Evolutionary conservation across 2,329 filamentous ascomycete genomes (phyloP).

Genomic region (Colletotrichum eleusines): DNA sequence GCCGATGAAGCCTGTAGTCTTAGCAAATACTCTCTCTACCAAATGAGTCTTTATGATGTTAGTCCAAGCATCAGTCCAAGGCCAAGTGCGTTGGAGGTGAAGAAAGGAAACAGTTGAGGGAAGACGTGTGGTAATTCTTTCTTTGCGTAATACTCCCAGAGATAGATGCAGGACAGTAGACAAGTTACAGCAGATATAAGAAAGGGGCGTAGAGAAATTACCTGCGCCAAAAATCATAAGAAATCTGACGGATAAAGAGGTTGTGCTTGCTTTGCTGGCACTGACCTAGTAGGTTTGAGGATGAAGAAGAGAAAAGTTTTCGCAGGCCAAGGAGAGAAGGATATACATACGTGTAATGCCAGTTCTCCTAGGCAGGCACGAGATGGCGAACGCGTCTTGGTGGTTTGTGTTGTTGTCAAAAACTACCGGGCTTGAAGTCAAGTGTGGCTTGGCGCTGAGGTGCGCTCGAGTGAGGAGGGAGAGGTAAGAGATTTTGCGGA

Average conservation of each 20-base stretch:
- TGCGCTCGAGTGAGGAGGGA: background rate
- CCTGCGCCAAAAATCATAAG: background rate
- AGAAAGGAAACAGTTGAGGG: background rate
- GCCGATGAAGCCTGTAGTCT: background rate
- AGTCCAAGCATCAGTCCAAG: background rate
- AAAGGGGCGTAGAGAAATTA: background rate
- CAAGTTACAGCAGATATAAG: background rate
- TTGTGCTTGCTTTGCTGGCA: background rate
- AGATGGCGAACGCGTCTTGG: background rate
- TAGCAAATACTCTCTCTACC: too few relatives aligned
- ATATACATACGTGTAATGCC: background rate
- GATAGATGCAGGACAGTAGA: background rate
- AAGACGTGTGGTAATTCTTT: background rate
- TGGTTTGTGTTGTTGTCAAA: background rate
- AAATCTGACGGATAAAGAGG: background rate
- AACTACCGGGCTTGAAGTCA: too few relatives aligned
- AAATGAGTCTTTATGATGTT: background rate
- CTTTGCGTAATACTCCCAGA: background rate
- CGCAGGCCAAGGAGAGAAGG: background rate
- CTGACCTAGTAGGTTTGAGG: background rate
- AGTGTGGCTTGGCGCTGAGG: background rate
- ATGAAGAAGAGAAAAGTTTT: background rate
- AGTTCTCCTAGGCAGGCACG: background rate
- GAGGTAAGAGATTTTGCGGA: background rate
- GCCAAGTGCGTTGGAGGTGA: background rate